Evolutionary conservation across 2,329 filamentous ascomycete species (phyloP), one percentile per base, ranked within the genome.

Genomic region (Aspergillus awamori): DNA sequence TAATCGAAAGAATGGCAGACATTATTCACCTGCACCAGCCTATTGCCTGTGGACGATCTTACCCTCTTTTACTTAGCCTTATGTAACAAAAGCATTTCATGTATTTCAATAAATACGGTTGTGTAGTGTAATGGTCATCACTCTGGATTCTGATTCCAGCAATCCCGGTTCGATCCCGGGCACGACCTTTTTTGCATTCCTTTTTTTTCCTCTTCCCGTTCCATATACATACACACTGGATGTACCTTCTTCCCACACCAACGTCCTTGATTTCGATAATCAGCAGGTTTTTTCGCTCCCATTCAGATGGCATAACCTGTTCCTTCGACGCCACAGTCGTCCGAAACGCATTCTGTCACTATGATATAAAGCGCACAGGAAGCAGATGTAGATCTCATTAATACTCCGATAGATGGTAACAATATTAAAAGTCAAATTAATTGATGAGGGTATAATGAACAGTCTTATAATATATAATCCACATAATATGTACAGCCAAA

Each of bases 141-240:
- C 53, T 45, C 53, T 45, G 53, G 53, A 56, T 56, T 56, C 53
- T 56, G 53, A 56, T 56, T 56, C 53, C 53, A 45, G 53, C 43
- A 56, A 56, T 56, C 53, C 53, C 53, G 53, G 53, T 56, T 56
- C 53, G 53, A 56, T 56, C 53, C 53, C 53, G 53, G 53, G 53
- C 53, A 56, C 53, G 53, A 56, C 53, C 53, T 56, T 56, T 53
- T 56, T 38, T 28, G 17, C 26, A 10, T 15, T 17, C 13, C 1
- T 5, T n/a, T 17, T 15, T 24, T 24, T n/a, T n/a, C n/a, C n/a
- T 4, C 24, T 39, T 8, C 30, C 11, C 8, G 2, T 17, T 10
- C 4, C 7, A 17, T 33, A 8, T 13, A 5, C 4, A 2, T 20
- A 20, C 2, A 20, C 2, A 20, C 20, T 20, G 20, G 20, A 20